Conservation (phyloP, 768 basidiomycete species). For the Dentipellis sp. region DNA sequence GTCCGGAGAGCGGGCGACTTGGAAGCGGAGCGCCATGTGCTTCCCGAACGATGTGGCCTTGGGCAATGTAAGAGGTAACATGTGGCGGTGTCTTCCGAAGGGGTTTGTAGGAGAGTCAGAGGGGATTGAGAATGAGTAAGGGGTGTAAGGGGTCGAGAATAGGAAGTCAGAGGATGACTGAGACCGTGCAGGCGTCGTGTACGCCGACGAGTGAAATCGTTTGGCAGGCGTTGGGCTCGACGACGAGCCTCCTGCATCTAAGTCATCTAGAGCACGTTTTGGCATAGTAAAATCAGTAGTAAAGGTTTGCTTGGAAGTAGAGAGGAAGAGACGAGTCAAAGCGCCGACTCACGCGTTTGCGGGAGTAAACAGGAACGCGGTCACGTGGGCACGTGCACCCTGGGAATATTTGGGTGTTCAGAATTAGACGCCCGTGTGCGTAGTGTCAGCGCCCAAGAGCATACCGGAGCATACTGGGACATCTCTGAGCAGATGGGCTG, state of each 20-base stretch:
- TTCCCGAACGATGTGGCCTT: conserved; percentile 41
- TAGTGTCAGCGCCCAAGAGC: too few species aligned
- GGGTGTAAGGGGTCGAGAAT: conserved; percentile 26
- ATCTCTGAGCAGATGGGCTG: too few species aligned
- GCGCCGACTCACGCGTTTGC: too few species aligned
- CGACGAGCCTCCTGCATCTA: not conserved
- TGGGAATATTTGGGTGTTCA: too few species aligned
- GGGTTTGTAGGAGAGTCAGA: conserved; percentile 68
- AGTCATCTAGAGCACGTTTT: not conserved
- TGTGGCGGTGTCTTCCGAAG: conserved; percentile 45
- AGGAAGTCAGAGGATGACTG: not conserved
- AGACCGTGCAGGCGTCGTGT: not conserved
- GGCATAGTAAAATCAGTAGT: too few species aligned
- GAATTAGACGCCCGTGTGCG: too few species aligned
- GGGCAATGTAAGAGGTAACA: conserved; percentile 25
- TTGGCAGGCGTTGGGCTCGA: not conserved
- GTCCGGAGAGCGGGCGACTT: conserved; percentile 30
- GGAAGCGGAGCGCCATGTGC: conserved; percentile 57
- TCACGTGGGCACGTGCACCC: too few species aligned
- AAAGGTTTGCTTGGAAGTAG: too few species aligned
- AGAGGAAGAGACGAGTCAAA: too few species aligned
- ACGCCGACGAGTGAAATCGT: not conserved
- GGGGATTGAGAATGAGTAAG: conserved; percentile 26
- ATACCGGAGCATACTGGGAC: too few species aligned
- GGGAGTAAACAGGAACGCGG: too few species aligned